A percentile compares a stretch with the other conserved stretches of the same genome.
Evolutionary conservation across 1,284 basidiomycete genomes (phyloP).

Genomic region (Leccinum angustisporum): DNA sequence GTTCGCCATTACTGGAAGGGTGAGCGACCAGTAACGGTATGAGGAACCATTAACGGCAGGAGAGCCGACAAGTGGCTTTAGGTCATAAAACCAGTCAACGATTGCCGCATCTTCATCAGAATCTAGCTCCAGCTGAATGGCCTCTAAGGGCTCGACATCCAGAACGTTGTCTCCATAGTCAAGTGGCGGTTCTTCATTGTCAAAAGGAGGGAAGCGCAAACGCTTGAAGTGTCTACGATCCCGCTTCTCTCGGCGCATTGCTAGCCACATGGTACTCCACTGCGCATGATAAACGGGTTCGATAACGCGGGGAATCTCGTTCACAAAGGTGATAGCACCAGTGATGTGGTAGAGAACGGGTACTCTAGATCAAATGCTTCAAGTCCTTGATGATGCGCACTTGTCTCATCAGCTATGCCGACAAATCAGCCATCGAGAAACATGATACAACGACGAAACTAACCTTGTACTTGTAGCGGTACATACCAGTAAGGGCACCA

Average conservation of each 20-base stretch:
- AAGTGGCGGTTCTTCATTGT: constrained; percentile 97
- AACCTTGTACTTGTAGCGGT: too few species aligned
- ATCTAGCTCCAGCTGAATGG: constrained; percentile 96
- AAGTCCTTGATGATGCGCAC: too few species aligned
- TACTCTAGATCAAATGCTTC: constrained; percentile 42
- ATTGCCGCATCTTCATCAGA: constrained; percentile 93
- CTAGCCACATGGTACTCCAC: constrained; percentile 99
- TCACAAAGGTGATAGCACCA: constrained; percentile 99
- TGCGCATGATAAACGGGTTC: constrained; percentile 99
- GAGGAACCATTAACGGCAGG: constrained; percentile 89
- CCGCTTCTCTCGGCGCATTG: constrained; percentile 98
- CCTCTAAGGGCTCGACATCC: constrained; percentile 97
- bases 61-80: constrained; percentile 90
- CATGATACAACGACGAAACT: too few species aligned
- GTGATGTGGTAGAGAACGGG: constrained; percentile 97
- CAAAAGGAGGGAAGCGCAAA: constrained; percentile 99
- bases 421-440: too few species aligned
- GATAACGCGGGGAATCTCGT: constrained; percentile 95
- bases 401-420: too few species aligned
- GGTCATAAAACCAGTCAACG: constrained; percentile 98
- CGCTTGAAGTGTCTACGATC: constrained; percentile 99
- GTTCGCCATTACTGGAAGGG: constrained; percentile 94
- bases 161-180: constrained; percentile 99
- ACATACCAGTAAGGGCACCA: too few species aligned
- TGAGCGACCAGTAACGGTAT: constrained; percentile 92